Base-by-base conservation (phyloP, 192 early-diverging fungal species). In the Umbelopsis isabellina region DNA sequence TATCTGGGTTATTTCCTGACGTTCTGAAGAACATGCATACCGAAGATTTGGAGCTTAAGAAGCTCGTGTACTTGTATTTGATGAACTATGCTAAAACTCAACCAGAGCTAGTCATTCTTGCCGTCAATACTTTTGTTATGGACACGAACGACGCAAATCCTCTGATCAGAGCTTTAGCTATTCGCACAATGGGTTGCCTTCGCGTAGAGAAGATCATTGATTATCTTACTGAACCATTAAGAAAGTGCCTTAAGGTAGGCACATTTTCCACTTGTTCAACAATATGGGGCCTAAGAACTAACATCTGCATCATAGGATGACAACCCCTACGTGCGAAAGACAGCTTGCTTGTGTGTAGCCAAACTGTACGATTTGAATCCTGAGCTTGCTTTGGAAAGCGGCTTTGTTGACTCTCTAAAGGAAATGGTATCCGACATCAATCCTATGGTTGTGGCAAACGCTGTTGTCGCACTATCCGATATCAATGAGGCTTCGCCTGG, bases 11-110 rank as follows among this genome's bases (percentile, higher is more conserved):
- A 23, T 99, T 99, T 66, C 92, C 96, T 0, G 97, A 99, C 71
- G 96, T 99, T 20, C 87, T 99, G 44, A 98, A 98, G 77, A 97
- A 97, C 84, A 99, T 99, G 97, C 96, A 98, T 78, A 98, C 96
- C 2, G 97, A 98, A 67, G 94, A 98, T 80, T 81, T 99, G 45
- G 97, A 99, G 74, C 72, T 97, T 70, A 99, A 99, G 79, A 99
- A 99, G 82, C 87, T 99, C 69, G 93, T 98, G 37, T 99, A 99
- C 74, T 80, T 99, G 68, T 99, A 97, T 76, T 81, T 99, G 67
- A 98, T 99, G 80, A 98, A 98, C 82, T 99, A 98, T 70, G 97
- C 97, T 21, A 92, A 97, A 74, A 90, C 93, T 50, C 93, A 98
- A 77, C 96, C 97, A 1, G 96, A 99, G 70, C 85, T 99, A 25